Conservation (phyloP, 208 protist genomes). For the Trypanosoma platydactyli region DNA sequence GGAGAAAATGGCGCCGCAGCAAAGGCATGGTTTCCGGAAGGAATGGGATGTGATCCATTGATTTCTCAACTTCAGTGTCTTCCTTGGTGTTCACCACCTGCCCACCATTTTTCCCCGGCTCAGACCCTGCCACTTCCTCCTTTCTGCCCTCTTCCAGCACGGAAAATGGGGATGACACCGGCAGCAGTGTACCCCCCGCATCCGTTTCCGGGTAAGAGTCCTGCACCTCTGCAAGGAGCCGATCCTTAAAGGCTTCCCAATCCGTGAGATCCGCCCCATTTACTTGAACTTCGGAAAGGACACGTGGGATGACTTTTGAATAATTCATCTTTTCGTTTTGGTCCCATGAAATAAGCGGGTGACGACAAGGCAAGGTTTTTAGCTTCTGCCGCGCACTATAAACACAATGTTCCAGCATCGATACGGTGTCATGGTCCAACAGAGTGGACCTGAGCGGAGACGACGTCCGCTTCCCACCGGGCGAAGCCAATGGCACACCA, state of each 20-base stretch:
- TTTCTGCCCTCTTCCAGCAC: not conserved
- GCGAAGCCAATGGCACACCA: too few species aligned
- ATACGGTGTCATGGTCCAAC: too few species aligned
- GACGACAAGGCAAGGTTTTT: not conserved
- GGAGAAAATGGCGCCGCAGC: conserved; percentile 49
- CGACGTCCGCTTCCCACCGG: too few species aligned
- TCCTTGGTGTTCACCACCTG: not conserved
- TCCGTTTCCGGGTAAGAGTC: not conserved
- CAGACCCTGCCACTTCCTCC: not conserved
- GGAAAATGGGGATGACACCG: not conserved
- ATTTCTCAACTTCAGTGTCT: not conserved
- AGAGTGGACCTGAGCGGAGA: too few species aligned
- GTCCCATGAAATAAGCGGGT: not conserved
- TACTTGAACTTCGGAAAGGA: conserved; percentile 10
- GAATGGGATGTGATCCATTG: not conserved
- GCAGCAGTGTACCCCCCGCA: too few species aligned
- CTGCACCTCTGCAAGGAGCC: conserved; percentile 17
- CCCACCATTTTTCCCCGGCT: not conserved
- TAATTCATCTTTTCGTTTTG: not conserved
- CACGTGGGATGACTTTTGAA: conserved; percentile 2
- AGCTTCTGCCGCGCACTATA: not conserved
- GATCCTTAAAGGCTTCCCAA: conserved; percentile 24
- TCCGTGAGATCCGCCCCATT: conserved; percentile 7
- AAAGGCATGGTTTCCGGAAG: conserved; percentile 20
- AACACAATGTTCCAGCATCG: not conserved